Evolutionary conservation across 2,329 filamentous ascomycete species (phyloP), one percentile per base, ranked within the genome.

Genomic region (Aureobasidium leucospermi): DNA sequence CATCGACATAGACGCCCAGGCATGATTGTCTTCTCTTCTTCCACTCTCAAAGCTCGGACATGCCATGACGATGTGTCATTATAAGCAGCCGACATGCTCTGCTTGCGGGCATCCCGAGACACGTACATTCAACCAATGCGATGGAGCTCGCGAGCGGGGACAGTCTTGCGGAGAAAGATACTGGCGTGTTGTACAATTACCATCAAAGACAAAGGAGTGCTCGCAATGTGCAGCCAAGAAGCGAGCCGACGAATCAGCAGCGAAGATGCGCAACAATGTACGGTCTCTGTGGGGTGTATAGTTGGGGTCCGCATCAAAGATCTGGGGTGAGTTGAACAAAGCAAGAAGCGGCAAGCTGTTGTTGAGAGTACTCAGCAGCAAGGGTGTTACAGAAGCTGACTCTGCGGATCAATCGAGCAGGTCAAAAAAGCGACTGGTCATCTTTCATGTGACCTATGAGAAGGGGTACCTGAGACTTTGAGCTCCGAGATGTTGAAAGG

Each of bases 311-410:
- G 13, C 31, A 13, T 45, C 29, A 36, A 45, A 16, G 6, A 43
- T n/a, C 29, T n/a, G 1, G 28, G 36, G 29, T 38, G 31, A 56
- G 52, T 56, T 36, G 39, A 39, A 36, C 39, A 34, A 34, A 45
- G 10, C 52, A 39, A 56, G 41, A 56, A 56, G 39, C 29, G 36
- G 13, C 29, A 38, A 56, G 52, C 13, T 46, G 52, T 56, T 43
- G 52, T 56, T 43, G 52, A 56, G 52, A 45, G n/a, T 19, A 31
- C 52, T 56, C 52, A 56, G 52, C 52, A 56, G 52, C n/a, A 56
- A 28, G 8, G 16, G 41, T 36, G 31, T 7, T 28, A 28, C 41
- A 16, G 7, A n/a, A 34, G 51, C 51, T 55, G 51, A 55, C 51
- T 55, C 9, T 55, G 28, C 39, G n/a, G 28, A 43, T 34, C 29